A percentile compares a stretch with the other conserved stretches of the same genome.
phyloP scores from a whole-genome alignment of 805 yeast species.

The Ogataea allantospora region DNA sequence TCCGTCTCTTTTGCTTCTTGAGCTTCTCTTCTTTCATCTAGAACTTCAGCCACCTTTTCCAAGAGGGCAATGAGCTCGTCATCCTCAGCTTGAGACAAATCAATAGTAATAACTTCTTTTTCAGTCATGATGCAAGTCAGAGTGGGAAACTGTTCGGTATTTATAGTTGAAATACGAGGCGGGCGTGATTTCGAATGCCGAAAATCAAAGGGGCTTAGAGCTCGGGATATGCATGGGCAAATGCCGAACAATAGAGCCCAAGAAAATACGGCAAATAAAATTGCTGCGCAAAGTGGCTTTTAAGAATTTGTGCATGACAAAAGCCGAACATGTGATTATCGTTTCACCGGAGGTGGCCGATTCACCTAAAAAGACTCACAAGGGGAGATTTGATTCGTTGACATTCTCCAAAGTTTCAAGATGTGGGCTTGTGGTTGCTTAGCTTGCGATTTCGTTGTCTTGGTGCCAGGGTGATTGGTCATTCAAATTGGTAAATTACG shows the following conservation, averaged over 20 bases:
- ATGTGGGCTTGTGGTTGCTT: too few species aligned
- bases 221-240: background rate
- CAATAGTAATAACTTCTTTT: conserved; percentile 1
- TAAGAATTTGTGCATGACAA: background rate
- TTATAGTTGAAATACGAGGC: background rate
- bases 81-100: conserved; percentile 1
- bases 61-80: conserved; percentile 4
- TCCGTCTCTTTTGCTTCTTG: background rate
- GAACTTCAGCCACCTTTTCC: background rate
- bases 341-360: too few species aligned
- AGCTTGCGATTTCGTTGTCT: too few species aligned
- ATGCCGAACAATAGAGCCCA: background rate
- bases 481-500: too few species aligned
- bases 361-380: too few species aligned
- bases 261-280: background rate
- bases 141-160: background rate
- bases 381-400: too few species aligned
- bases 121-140: conserved; percentile 3
- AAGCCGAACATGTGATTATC: too few species aligned
- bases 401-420: too few species aligned
- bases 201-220: background rate
- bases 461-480: background rate
- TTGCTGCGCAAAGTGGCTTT: background rate
- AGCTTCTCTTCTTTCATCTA: conserved; percentile 1
- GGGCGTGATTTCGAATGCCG: background rate